Evolutionary conservation across 2,329 filamentous ascomycete species (phyloP).

Genomic region (Hortaea sp.): DNA sequence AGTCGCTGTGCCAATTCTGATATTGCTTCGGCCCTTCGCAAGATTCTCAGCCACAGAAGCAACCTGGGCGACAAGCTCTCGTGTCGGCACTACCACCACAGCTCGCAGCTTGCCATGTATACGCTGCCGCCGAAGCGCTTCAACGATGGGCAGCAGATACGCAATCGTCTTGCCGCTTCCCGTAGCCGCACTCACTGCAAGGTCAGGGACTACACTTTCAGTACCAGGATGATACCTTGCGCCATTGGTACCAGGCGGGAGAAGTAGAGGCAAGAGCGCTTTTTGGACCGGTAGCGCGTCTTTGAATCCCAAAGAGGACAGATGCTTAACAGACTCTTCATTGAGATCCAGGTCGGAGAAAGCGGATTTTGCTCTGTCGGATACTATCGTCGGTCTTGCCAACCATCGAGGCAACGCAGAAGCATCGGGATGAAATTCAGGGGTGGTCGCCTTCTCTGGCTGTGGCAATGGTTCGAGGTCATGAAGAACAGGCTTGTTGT

Average conservation of each 20-base stretch:
- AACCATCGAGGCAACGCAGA: conserved; percentile 76
- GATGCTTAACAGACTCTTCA: conserved; percentile 47
- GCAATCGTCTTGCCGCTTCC: conserved; percentile 93
- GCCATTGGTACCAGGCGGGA: conserved; percentile 42
- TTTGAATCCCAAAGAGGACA: conserved; percentile 59
- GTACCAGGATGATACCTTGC: conserved; percentile 16
- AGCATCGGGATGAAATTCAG: conserved; percentile 54
- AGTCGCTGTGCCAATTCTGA: conserved; percentile 72
- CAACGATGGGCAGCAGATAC: conserved; percentile 77
- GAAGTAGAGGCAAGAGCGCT: conserved; percentile 66
- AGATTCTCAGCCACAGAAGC: conserved; percentile 64
- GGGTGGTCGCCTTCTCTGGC: conserved; percentile 52
- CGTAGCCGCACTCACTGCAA: conserved; percentile 85
- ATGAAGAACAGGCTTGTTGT: conserved; percentile 15
- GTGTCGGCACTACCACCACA: conserved; percentile 78
- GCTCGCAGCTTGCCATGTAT: conserved; percentile 60
- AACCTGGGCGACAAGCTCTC: conserved; percentile 65
- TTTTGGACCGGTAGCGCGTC: conserved; percentile 73
- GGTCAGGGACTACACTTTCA: conserved; percentile 44
- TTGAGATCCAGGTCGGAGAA: conserved; percentile 59
- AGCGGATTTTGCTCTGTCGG: conserved; percentile 46
- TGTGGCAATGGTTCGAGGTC: conserved; percentile 77
- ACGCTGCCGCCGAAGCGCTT: conserved; percentile 56
- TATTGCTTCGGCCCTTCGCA: conserved; percentile 53
- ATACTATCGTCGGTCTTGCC: conserved; percentile 60